phyloP scores from a whole-genome alignment of 2,329 filamentous ascomycete species.

The Aspergillus udagawae region DNA sequence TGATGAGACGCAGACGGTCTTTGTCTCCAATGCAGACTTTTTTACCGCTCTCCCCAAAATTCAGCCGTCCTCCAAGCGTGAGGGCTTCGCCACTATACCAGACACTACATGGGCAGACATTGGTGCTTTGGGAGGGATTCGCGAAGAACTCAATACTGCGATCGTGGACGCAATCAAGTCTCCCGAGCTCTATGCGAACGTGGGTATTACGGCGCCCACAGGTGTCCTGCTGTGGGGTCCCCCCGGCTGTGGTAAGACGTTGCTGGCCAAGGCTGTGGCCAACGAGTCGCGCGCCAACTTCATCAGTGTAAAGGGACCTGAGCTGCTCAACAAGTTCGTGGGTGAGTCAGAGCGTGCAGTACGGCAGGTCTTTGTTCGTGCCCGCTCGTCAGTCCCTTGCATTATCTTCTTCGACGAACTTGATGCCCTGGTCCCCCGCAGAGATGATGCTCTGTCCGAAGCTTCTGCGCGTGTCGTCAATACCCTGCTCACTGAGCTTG shows the following conservation, averaged over 20 bases:
- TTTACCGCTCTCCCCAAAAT: conserved; percentile 69
- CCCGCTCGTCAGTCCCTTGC: conserved; percentile 80
- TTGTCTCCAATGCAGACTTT: conserved; percentile 67
- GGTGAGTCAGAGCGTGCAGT: conserved; percentile 93
- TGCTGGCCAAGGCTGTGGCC: conserved; percentile 92
- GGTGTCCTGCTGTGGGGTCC: conserved; percentile 95
- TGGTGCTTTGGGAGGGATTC: conserved; percentile 74
- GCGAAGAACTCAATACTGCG: conserved; percentile 74
- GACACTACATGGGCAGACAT: conserved; percentile 92
- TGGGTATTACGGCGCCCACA: conserved; percentile 76
- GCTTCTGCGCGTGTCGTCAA: conserved; percentile 88
- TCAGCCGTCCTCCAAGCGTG: conserved; percentile 77
- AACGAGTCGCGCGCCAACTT: conserved; percentile 96
- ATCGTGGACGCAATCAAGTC: conserved; percentile 87
- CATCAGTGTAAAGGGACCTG: conserved; percentile 94
- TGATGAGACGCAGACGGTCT: conserved; percentile 51
- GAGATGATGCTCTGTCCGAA: conserved; percentile 75
- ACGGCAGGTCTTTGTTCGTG: conserved; percentile 84
- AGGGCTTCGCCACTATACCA: conserved; percentile 92
- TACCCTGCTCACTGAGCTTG: conserved; percentile 88
- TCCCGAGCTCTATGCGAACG: conserved; percentile 69
- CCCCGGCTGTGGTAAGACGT: conserved; percentile 92
- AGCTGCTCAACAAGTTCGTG: conserved; percentile 95
- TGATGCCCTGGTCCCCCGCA: conserved; percentile 82
- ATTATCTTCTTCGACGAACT: conserved; percentile 98